Conservation (phyloP, 2,329 filamentous ascomycete genomes). For the Hymenoscyphus occultus region DNA sequence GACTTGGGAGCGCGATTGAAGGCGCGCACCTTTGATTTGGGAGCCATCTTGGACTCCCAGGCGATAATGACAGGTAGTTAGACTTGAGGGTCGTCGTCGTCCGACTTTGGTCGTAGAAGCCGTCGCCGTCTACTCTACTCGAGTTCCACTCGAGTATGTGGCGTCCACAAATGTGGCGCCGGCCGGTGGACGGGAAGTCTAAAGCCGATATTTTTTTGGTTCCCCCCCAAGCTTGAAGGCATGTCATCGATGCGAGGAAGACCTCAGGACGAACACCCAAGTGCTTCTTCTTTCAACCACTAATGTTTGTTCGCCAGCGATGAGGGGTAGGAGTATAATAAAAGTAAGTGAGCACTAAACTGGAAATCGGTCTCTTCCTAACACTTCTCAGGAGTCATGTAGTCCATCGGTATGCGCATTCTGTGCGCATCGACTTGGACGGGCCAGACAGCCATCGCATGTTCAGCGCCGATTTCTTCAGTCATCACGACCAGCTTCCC, state of each 20-base stretch:
- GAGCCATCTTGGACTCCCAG: constrained; percentile 30
- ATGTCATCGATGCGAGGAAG: no score
- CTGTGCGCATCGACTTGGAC: constrained; percentile 35
- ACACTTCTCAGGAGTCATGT: constrained; percentile 28
- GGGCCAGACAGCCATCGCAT: constrained; percentile 32
- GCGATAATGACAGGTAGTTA: neutral
- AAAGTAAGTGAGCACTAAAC: constrained; percentile 22
- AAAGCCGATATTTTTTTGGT: neutral
- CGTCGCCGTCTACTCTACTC: neutral
- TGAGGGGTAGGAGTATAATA: constrained; percentile 34
- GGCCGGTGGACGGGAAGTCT: neutral
- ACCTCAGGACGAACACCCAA: no score
- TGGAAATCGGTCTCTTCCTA: constrained; percentile 6
- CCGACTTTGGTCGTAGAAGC: neutral
- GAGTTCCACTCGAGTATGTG: neutral
- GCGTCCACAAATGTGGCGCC: neutral
- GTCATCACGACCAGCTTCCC: constrained; percentile 30
- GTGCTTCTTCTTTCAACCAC: neutral
- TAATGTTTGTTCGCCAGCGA: constrained; percentile 23
- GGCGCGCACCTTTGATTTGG: constrained; percentile 33
- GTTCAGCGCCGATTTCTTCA: constrained; percentile 35
- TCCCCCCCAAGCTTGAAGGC: neutral
- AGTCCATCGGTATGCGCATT: constrained; percentile 35
- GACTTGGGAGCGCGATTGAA: constrained; percentile 25
- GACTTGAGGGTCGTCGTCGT: neutral